These are phyloP conservation scores for Keithomyces neogunnii DNA, from an alignment of 2,329 filamentous ascomycete genomes.

Conservation along the genomic window DNA sequence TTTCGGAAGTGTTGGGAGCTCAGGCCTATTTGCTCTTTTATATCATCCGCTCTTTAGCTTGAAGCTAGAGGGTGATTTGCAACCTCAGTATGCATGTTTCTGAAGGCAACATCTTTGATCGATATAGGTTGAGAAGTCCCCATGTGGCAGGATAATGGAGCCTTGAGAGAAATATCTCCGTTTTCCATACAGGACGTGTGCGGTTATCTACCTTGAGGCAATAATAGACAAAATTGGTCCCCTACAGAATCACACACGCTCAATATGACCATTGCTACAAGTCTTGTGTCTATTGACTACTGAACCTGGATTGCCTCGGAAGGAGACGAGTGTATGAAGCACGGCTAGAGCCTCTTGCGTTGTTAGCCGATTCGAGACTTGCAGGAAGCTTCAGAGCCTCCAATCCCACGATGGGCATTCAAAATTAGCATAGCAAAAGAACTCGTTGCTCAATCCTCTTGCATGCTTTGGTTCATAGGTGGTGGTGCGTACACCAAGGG, in stretches of 20 bases:
- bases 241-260: no score
- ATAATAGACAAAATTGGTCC: no score
- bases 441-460: slow-evolving; percentile 72
- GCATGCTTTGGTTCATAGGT: slow-evolving; percentile 61
- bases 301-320: no score
- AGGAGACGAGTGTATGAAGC: background rate
- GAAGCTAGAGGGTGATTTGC: background rate
- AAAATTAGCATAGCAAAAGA: slow-evolving; percentile 72
- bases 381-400: background rate
- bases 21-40: slow-evolving; percentile 93
- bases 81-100: no score
- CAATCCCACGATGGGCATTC: slow-evolving; percentile 46
- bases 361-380: background rate
- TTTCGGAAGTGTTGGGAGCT: slow-evolving; percentile 76
- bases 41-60: slow-evolving; percentile 52
- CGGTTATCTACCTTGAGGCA: no score
- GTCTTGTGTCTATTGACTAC: no score
- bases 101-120: no score
- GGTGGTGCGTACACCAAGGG: slow-evolving; percentile 54
- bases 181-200: no score
- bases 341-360: background rate
- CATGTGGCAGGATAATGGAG: no score
- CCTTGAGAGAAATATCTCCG: no score
- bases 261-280: no score
- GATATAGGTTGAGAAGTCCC: no score